Evolutionary conservation across 2,329 filamentous ascomycete species (phyloP), one percentile per base, ranked within the genome.

Genomic region (Gnomoniopsis smithogilvyi): DNA sequence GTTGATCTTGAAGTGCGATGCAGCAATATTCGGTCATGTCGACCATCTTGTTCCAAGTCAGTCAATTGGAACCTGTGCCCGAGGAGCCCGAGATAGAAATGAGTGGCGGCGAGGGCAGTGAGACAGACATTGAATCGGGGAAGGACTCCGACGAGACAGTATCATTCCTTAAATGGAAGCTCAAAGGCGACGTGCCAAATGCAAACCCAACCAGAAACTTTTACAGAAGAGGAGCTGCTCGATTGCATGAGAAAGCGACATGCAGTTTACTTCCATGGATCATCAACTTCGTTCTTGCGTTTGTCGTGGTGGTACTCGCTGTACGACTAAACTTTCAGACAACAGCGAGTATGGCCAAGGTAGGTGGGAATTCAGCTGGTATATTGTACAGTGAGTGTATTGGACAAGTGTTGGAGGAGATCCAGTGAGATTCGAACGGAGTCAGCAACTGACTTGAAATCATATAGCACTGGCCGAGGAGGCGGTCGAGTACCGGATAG

Each of bases 331-430:
- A 43, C 2, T 43, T 30, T 17, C 52, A 6, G 2, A 24, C 17
- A 10, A 12, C 50, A 6, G n/a, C 19, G 8, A 30, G 4, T 41
- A 14, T 41, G 38, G 6, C 38, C 14, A 41, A 41, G n/a, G 21
- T 49, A 24, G 45, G 24, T 14, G 24, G 22, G 17, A 12, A 34
- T 2, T 41, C 50, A 17, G 33, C 50, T 12, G 45, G 50, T 4
- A 12, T 58, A 24, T 54, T 58, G 45, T 58, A 58, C 15, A 46
- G 56, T 58, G 34, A 50, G 56, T 26, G 22, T 14, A 3, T n/a
- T 7, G 6, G 14, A 43, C 8, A 6, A 2, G 3, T 6, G 14
- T 1, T 17, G 33, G 2, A 8, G n/a, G n/a, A 11, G 21, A 17
- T 17, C 6, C 14, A 19, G 6, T 6, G 17, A 19, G 17, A 19